A percentile compares a stretch with the other conserved stretches of the same genome.
Conservation (phyloP, 768 basidiomycete species). For the Crepidotus variabilis region DNA sequence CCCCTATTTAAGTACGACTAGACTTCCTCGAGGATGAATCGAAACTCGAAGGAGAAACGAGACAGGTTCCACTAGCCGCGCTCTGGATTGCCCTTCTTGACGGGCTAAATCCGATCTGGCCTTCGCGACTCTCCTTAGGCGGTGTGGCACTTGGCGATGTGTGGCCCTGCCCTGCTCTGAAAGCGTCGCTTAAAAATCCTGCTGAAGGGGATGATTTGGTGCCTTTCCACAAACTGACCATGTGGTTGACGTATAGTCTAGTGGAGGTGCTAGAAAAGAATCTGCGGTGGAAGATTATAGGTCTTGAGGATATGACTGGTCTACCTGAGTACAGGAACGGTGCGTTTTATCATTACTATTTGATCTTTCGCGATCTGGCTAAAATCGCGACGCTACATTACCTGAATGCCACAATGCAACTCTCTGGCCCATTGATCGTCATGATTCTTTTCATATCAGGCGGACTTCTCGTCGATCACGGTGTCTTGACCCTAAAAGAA, state of each 20-base stretch:
- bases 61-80: conserved; percentile 62
- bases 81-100: conserved; percentile 84
- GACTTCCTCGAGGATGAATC: conserved; percentile 69
- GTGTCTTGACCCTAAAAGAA: conserved; percentile 68
- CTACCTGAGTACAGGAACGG: conserved; percentile 95
- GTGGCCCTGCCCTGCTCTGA: conserved; percentile 72
- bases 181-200: conserved; percentile 9
- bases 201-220: conserved; percentile 69
- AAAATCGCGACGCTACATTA: too few relatives aligned
- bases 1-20: conserved; percentile 20
- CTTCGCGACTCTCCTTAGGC: conserved; percentile 64
- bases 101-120: conserved; percentile 88
- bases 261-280: conserved; percentile 78
- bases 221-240: conserved; percentile 94
- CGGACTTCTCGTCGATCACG: conserved; percentile 83
- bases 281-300: conserved; percentile 79
- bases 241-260: conserved; percentile 91
- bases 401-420: too few relatives aligned
- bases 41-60: conserved; percentile 32
- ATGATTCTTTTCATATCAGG: conserved; percentile 38
- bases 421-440: neutral
- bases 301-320: conserved; percentile 83
- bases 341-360: conserved; percentile 25
- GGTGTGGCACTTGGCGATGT: conserved; percentile 84
- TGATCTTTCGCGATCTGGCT: too few relatives aligned